These are phyloP conservation scores for Fusarium tjaetaba DNA, from an alignment of 2,329 filamentous ascomycete genomes.

Conservation along the genomic window DNA sequence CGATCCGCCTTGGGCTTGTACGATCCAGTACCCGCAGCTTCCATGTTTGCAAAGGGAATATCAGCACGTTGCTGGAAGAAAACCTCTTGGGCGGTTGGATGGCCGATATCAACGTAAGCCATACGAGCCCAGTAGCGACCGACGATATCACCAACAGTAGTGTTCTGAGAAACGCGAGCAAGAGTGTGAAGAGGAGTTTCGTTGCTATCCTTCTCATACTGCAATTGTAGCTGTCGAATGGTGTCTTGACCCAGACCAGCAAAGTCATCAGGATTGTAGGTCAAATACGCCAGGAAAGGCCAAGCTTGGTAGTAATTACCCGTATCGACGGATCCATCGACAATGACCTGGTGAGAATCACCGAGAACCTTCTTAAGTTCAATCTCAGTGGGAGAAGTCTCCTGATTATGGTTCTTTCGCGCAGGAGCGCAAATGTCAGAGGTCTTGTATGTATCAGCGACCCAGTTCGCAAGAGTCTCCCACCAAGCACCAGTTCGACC, in stretches of 20 bases:
- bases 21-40: slow-evolving; percentile 47
- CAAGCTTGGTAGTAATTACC: slow-evolving; percentile 64
- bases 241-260: slow-evolving; percentile 53
- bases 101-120: slow-evolving; percentile 62
- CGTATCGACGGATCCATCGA: slow-evolving; percentile 53
- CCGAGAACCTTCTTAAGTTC: slow-evolving; percentile 57
- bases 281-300: slow-evolving; percentile 61
- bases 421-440: slow-evolving; percentile 55
- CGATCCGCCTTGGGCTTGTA: slow-evolving; percentile 57
- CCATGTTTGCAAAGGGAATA: slow-evolving; percentile 56
- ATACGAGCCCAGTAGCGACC: slow-evolving; percentile 63
- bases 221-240: slow-evolving; percentile 54
- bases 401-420: slow-evolving; percentile 49
- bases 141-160: slow-evolving; percentile 54
- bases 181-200: slow-evolving; percentile 61
- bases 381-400: slow-evolving; percentile 51
- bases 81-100: slow-evolving; percentile 51
- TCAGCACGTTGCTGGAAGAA: slow-evolving; percentile 50
- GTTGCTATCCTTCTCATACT: slow-evolving; percentile 56
- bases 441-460: slow-evolving; percentile 60
- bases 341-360: slow-evolving; percentile 58
- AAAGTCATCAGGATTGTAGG: slow-evolving; percentile 58
- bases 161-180: slow-evolving; percentile 49
- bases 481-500: slow-evolving; percentile 59
- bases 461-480: slow-evolving; percentile 61